Evolutionary conservation across 257 asterid species (phyloP).

Genomic region (Nicotiana obtusifolia): DNA sequence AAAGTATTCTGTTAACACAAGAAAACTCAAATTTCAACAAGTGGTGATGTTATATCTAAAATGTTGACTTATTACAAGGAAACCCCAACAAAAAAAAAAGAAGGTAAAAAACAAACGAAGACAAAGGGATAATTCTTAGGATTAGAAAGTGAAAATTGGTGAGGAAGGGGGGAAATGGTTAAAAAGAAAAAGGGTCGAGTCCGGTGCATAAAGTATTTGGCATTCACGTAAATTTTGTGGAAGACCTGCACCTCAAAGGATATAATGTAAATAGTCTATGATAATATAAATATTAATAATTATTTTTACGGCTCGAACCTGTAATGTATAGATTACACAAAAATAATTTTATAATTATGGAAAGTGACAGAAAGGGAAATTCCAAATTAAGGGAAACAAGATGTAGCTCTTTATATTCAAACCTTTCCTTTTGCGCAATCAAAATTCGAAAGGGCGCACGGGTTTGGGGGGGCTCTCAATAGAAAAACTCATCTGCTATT

Average conservation of each 20-base stretch:
- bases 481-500: neutral
- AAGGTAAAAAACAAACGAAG: neutral
- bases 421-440: neutral
- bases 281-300: no score
- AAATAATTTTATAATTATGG: no score
- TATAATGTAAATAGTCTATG: no score
- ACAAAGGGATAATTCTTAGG: neutral
- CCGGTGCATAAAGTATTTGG: no score
- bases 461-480: neutral
- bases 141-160: neutral
- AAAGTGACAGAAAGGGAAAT: neutral
- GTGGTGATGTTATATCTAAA: neutral
- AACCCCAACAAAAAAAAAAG: neutral
- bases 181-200: no score
- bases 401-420: neutral
- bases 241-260: no score
- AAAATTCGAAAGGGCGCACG: slow-evolving; percentile 4
- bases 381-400: neutral
- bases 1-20: neutral
- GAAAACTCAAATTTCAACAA: neutral
- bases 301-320: no score
- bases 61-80: neutral
- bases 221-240: no score
- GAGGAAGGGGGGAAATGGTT: no score
- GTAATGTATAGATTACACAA: no score